Evolutionary conservation across 768 basidiomycete genomes (phyloP).

Genomic region (Xerocomellus amylosporus): DNA sequence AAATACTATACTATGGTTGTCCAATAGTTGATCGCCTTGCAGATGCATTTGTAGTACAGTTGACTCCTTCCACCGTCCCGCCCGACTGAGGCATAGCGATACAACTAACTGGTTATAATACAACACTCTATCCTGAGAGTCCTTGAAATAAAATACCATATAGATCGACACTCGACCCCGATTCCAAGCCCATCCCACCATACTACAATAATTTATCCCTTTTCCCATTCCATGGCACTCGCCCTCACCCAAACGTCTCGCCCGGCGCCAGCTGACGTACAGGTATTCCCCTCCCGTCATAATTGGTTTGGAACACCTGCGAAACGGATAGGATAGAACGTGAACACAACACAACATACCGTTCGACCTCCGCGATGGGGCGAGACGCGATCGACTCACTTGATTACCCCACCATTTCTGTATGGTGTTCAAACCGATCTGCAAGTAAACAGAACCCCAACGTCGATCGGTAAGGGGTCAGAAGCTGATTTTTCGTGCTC

Average conservation of each 20-base stretch:
- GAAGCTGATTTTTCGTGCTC: background rate
- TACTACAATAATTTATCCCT: background rate
- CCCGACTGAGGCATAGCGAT: background rate
- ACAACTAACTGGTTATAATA: background rate
- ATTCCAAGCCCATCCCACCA: background rate
- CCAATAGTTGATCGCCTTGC: no score
- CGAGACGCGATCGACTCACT: constrained; percentile 4
- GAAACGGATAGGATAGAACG: background rate
- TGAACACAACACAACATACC: background rate
- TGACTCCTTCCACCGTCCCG: no score
- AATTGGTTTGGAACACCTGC: constrained; percentile 24
- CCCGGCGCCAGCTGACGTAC: constrained; percentile 25
- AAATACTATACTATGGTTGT: no score
- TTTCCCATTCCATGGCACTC: background rate
- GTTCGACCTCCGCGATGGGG: background rate
- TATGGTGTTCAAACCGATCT: constrained; percentile 23
- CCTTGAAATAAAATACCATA: background rate
- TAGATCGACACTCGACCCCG: background rate
- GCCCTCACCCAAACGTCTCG: constrained; percentile 21
- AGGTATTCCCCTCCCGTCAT: constrained; percentile 25
- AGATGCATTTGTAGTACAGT: no score
- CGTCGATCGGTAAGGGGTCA: background rate
- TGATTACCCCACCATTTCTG: constrained; percentile 32
- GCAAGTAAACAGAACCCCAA: background rate
- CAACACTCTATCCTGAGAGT: background rate